phyloP scores from a whole-genome alignment of 192 early-diverging fungal species.

The Coemansia sp. region DNA sequence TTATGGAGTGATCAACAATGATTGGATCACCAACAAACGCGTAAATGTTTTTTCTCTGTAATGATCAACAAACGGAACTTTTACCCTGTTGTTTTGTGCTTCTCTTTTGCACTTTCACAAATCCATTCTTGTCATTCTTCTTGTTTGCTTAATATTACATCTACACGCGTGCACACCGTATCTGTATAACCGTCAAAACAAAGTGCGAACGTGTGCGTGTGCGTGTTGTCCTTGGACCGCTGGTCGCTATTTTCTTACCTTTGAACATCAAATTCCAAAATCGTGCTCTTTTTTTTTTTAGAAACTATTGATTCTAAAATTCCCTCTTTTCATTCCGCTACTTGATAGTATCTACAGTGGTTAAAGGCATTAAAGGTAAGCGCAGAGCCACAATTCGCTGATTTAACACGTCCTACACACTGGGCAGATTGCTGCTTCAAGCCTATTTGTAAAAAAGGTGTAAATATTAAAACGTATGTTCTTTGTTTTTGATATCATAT shows the following conservation, averaged over 20 bases:
- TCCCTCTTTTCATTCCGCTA: background rate
- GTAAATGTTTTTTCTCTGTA: slow-evolving; percentile 1
- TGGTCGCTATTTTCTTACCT: background rate
- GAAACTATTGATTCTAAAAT: background rate
- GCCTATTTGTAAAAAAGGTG: too few relatives aligned
- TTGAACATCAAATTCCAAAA: background rate
- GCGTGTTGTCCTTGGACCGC: background rate
- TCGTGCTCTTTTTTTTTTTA: background rate
- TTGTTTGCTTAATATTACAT: background rate
- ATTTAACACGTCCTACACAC: background rate
- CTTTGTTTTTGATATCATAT: slow-evolving; percentile 9
- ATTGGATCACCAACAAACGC: slow-evolving; percentile 5
- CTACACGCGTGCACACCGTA: background rate
- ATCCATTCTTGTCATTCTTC: background rate
- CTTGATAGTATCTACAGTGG: background rate
- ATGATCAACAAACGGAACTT: background rate
- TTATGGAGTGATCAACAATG: slow-evolving; percentile 8
- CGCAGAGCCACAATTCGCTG: background rate
- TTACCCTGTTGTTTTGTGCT: background rate
- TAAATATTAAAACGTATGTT: background rate
- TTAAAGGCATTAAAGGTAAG: background rate
- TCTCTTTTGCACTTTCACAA: background rate
- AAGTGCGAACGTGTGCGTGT: background rate
- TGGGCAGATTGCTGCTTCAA: background rate
- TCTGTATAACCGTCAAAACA: background rate